Evolutionary conservation across 169 alveolate species (phyloP), one percentile per base, ranked within the genome.

Genomic region (Eimeria sp.): DNA sequence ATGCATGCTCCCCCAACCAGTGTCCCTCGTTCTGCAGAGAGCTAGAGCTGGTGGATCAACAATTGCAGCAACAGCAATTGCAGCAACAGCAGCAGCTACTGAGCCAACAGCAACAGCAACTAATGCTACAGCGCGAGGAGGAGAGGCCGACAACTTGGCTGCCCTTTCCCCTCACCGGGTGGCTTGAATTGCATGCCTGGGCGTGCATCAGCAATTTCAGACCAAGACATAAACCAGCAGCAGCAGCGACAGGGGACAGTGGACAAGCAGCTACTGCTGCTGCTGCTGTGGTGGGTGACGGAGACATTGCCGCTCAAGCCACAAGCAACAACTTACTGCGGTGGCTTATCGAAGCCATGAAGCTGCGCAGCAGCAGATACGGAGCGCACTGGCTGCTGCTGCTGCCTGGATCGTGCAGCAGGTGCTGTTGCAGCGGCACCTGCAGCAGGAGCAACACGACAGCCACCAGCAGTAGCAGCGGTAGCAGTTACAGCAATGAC

Each of bases 111-210:
- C 73, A 51, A 10, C 54, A 82, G 72, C 90, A 20, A 43, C 30
- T 51, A 45, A 22, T 82, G 90, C 72, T 82, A 72, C 90, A 54
- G 73, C 67, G 51, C 27, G 72, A 51, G 5, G 90, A 47, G 20
- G 25, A 25, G 5, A 20, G 2, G 45, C 90, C 90, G 5, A 10
- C 67, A 5, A 58, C 47, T 9, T 82, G 90, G 90, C 95, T 65
- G 73, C 75, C 91, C 22, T 92, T 84, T 58, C 91, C 95, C 70
- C 58, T 76, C 34, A 76, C 95, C 13, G 95, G 92, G 30, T 92
- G 95, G 95, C 83, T 92, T 9, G 95, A 92, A 72, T 78, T 92
- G 83, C 67, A 92, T 72, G 95, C 95, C 27, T 92, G 95, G 95
- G 72, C 92, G 70, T 61, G 90, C 91, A 76, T 92, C 73, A 82